Base-by-base conservation (phyloP, 306 rosid genomes). In the Geum urbanum region DNA sequence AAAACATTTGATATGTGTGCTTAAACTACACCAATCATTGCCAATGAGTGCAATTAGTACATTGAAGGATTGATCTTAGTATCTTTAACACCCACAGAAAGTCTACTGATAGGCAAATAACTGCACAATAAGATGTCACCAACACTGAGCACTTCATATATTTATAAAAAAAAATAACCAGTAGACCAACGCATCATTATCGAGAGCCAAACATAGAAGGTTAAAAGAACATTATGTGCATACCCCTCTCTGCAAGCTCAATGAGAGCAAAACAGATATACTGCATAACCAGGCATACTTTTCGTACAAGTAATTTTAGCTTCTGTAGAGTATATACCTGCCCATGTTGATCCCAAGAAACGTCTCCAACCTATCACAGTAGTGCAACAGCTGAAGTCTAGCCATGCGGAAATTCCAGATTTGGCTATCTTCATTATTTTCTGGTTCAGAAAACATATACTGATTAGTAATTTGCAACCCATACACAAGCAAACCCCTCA, bases 311-410 rank as follows among this genome's bases (percentile, higher is more conserved):
- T 56, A 56, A 24, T 54, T 18, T 47, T 48, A 78, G 70, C 67
- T 75, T 69, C 68, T 16, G 67, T 53, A 18, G 64, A 54, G 54
- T 69, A 53, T 24, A 44, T 86, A 91, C 99, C 99, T 94, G 89
- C 97, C 99, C 99, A 91, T 94, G 78, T 91, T 94, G 82, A 94
- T 85, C 77, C 99, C 99, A 16, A 94, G 89, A 82, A 74, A 91
- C 40, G 99, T 94, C 83, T 88, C 99, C 84, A 94, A 84, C 80
- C 83, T 87, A 84, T 94, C 96, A 63, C 67, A 84, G 79, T 81
- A 91, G 88, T 91, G 96, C 89, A 91, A 82, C 62, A 89, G 70
- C 72, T 81, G 86, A 80, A 94, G 96, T 75, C 99, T 87, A 75
- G 87, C 80, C 74, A 87, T 45, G 71, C 97, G 95, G 51, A 74